These are phyloP conservation scores for Epichloe hybrida DNA, from an alignment of 2,329 filamentous ascomycete genomes.

Conservation along the genomic window DNA sequence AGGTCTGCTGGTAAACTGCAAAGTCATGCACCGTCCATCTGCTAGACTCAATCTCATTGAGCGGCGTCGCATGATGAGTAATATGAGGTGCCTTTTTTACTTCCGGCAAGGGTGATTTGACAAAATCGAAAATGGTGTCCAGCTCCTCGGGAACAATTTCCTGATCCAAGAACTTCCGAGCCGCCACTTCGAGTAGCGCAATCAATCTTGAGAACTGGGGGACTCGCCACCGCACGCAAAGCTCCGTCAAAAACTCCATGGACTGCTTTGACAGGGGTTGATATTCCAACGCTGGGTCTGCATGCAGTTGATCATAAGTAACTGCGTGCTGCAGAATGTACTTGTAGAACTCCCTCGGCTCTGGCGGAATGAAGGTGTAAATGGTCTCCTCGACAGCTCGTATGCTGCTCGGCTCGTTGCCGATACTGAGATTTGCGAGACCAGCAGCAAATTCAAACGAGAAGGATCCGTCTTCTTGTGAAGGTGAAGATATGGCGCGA, in stretches of 20 bases:
- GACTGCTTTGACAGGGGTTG: conserved; percentile 61
- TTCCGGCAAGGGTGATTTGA: conserved; percentile 58
- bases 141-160: conserved; percentile 71
- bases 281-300: conserved; percentile 34
- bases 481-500: conserved; percentile 35
- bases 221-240: conserved; percentile 84
- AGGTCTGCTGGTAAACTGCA: conserved; percentile 57
- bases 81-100: conserved; percentile 49
- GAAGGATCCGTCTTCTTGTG: conserved; percentile 27
- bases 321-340: conserved; percentile 69
- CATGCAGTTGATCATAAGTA: conserved; percentile 46
- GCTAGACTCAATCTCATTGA: conserved; percentile 43
- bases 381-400: conserved; percentile 47
- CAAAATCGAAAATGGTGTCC: conserved; percentile 68
- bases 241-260: conserved; percentile 69
- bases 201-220: conserved; percentile 71
- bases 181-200: conserved; percentile 70
- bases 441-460: conserved; percentile 54
- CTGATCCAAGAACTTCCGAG: conserved; percentile 73
- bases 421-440: conserved; percentile 51
- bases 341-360: conserved; percentile 72
- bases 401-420: conserved; percentile 37
- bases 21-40: conserved; percentile 59
- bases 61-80: conserved; percentile 33
- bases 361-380: conserved; percentile 82